A percentile compares a stretch with the other conserved stretches of the same genome.
These are phyloP conservation scores for Asclepias syriaca DNA, from an alignment of 257 asterid genomes.

Conservation along the genomic window DNA sequence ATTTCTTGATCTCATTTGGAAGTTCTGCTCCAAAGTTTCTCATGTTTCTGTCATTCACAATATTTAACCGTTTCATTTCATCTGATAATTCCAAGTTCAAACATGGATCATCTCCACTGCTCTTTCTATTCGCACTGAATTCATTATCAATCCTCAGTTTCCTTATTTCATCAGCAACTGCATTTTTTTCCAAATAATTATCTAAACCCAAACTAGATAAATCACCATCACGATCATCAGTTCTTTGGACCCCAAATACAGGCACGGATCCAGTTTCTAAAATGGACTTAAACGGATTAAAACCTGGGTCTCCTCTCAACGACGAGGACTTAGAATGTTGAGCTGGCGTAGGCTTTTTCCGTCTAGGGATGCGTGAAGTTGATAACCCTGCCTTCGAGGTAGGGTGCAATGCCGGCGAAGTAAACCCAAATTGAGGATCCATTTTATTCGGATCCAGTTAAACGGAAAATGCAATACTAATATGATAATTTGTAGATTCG, in stretches of 20 bases:
- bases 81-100: slow-evolving; percentile 48
- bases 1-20: slow-evolving; percentile 48
- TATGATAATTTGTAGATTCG: slow-evolving; percentile 15
- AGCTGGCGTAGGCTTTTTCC: slow-evolving; percentile 51
- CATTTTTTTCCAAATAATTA: slow-evolving; percentile 30
- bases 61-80: slow-evolving; percentile 50
- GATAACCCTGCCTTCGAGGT: slow-evolving; percentile 37
- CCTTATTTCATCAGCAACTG: slow-evolving; percentile 45
- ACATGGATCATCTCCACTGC: slow-evolving; percentile 26
- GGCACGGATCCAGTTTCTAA: slow-evolving; percentile 20
- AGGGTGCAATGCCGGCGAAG: slow-evolving; percentile 48
- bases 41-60: slow-evolving; percentile 32
- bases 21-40: slow-evolving; percentile 30
- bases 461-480: neutral
- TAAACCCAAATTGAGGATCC: slow-evolving; percentile 63
- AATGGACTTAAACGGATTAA: slow-evolving; percentile 35
- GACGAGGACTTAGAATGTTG: slow-evolving; percentile 28
- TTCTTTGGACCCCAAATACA: slow-evolving; percentile 4
- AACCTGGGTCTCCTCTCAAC: slow-evolving; percentile 13
- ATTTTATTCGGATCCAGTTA: slow-evolving; percentile 22
- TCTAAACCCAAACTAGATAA: slow-evolving; percentile 30
- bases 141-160: slow-evolving; percentile 37
- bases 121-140: slow-evolving; percentile 19
- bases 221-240: slow-evolving; percentile 23
- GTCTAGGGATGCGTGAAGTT: slow-evolving; percentile 60